A percentile compares a stretch with the other conserved stretches of the same genome.
Conservation (phyloP, 2,329 filamentous ascomycete species). For the Aspergillus unguis region DNA sequence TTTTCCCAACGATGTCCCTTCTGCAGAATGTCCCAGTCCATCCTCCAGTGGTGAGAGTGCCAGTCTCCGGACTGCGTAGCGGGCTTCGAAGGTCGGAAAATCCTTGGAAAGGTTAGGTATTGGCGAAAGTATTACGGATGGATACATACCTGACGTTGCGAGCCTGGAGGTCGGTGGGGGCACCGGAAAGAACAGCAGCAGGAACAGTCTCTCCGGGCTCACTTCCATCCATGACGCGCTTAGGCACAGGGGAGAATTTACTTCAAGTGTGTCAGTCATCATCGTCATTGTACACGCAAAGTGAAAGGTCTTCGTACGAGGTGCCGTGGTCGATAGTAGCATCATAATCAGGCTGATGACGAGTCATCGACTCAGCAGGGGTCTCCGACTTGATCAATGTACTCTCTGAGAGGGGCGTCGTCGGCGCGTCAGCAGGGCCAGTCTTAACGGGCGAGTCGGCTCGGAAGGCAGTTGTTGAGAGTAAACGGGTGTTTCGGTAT, state of each 20-base stretch:
- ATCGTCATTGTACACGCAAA: conserved; percentile 10
- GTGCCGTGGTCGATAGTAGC: conserved; percentile 82
- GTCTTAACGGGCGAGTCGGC: conserved; percentile 57
- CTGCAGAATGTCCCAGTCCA: conserved; percentile 94
- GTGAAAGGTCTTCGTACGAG: conserved; percentile 60
- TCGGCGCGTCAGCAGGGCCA: conserved; percentile 43
- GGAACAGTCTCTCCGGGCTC: conserved; percentile 72
- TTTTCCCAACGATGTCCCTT: conserved; percentile 99
- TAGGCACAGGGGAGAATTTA: conserved; percentile 85
- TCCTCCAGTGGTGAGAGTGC: conserved; percentile 82
- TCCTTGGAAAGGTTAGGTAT: conserved; percentile 54
- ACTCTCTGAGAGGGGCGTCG: conserved; percentile 34
- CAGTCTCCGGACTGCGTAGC: conserved; percentile 92
- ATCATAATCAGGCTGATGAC: conserved; percentile 76
- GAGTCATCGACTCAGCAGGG: conserved; percentile 50
- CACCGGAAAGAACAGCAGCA: conserved; percentile 84
- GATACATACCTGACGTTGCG: conserved; percentile 78
- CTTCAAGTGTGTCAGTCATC: conserved; percentile 49
- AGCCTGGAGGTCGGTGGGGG: conserved; percentile 88
- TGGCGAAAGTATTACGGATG: not conserved
- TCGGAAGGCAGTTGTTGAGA: conserved; percentile 38
- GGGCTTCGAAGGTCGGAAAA: conserved; percentile 88
- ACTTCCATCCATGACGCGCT: conserved; percentile 83
- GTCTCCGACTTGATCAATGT: conserved; percentile 52
- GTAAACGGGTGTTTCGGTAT: conserved; percentile 37